Percentiles rank a stretch among this genome's conserved stretches.
Evolutionary conservation across 108 stramenopile genomes (phyloP).

Genomic region (Mediolabrus comicus): DNA sequence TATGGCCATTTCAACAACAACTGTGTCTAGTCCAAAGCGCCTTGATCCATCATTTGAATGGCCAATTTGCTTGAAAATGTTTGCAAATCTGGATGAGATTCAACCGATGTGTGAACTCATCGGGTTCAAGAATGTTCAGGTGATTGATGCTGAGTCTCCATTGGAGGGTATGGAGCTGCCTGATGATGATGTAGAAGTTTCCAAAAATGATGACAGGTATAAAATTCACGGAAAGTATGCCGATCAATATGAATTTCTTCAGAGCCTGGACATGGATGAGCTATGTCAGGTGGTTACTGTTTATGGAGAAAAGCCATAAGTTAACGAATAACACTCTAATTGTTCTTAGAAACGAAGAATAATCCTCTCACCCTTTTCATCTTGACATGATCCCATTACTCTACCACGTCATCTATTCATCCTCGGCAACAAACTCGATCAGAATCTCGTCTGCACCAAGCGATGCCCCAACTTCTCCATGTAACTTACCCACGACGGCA

Average conservation of each 20-base stretch:
- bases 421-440: constrained; percentile 59
- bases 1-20: constrained; percentile 57
- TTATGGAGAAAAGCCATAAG: constrained; percentile 54
- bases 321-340: no score
- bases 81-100: constrained; percentile 55
- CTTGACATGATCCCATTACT: neutral
- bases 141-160: constrained; percentile 58
- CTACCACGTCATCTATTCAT: neutral
- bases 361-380: no score
- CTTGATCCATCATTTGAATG: constrained; percentile 63
- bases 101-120: constrained; percentile 63
- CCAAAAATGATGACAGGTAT: constrained; percentile 13
- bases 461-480: constrained; percentile 63
- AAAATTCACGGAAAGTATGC: constrained; percentile 63
- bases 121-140: constrained; percentile 58
- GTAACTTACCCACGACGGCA: constrained; percentile 59
- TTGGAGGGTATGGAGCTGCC: constrained; percentile 66
- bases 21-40: constrained; percentile 30
- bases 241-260: constrained; percentile 53
- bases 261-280: constrained; percentile 72
- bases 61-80: constrained; percentile 81
- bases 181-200: constrained; percentile 28
- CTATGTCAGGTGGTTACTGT: constrained; percentile 73
- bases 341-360: no score
- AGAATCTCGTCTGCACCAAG: constrained; percentile 81